Evolutionary conservation across 768 basidiomycete species (phyloP).

Genomic region (Gloeophyllum trabeum): DNA sequence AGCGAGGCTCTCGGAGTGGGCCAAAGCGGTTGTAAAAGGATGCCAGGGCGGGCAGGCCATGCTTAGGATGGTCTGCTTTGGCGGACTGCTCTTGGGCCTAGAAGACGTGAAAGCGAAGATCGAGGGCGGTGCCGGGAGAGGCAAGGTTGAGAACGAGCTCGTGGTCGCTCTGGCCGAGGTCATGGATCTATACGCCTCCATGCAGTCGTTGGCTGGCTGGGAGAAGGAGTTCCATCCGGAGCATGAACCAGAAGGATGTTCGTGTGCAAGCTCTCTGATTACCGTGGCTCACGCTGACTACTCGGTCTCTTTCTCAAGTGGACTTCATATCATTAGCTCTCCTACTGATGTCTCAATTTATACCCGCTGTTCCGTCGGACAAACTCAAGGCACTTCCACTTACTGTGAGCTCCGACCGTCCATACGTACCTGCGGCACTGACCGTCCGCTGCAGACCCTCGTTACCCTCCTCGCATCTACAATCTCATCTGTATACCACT

Average conservation of each 20-base stretch:
- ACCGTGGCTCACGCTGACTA: background rate
- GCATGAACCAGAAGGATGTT: conserved; percentile 29
- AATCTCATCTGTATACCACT: conserved; percentile 42
- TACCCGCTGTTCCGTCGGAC: conserved; percentile 39
- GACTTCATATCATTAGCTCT: conserved; percentile 18
- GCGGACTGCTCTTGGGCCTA: conserved; percentile 54
- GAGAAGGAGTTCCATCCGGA: conserved; percentile 57
- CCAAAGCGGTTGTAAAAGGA: conserved; percentile 37
- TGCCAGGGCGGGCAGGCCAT: conserved; percentile 57
- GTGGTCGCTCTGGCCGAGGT: conserved; percentile 66
- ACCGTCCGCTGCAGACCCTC: conserved; percentile 17
- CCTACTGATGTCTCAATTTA: conserved; percentile 46
- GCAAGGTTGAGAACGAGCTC: conserved; percentile 49
- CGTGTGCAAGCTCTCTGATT: background rate
- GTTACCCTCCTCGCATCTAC: conserved; percentile 26
- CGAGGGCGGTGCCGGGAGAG: conserved; percentile 22
- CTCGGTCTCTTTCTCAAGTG: conserved; percentile 3
- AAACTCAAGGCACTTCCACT: conserved; percentile 56
- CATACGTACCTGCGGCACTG: conserved; percentile 7
- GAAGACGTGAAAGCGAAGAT: conserved; percentile 34
- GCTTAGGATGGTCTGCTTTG: conserved; percentile 47
- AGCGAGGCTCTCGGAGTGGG: conserved; percentile 39
- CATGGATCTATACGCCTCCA: conserved; percentile 42
- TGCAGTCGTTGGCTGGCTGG: conserved; percentile 32
- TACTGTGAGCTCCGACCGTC: conserved; percentile 22